Percentiles rank a stretch among this genome's conserved stretches.
Conservation (phyloP, 768 basidiomycete species). For the Boletus insuetus region DNA sequence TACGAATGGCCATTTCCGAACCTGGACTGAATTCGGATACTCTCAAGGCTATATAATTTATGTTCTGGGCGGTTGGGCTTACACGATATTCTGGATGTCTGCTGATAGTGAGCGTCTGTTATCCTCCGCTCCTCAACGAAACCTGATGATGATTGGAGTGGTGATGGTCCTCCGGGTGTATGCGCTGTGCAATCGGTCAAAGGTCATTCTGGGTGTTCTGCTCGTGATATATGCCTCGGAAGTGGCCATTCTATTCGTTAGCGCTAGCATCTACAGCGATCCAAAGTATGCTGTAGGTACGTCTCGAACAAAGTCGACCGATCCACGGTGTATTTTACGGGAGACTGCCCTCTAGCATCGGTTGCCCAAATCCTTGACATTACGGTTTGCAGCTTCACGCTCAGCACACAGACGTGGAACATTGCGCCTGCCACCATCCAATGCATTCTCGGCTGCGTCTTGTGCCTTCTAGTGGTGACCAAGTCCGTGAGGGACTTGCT, state of each 20-base stretch:
- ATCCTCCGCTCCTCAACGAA: too few species aligned
- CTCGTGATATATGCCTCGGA: too few species aligned
- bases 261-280: too few species aligned
- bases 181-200: too few species aligned
- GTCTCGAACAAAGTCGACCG: too few species aligned
- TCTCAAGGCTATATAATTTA: neutral
- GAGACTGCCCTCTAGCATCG: neutral
- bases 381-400: neutral
- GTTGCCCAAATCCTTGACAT: neutral
- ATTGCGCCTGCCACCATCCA: neutral
- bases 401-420: neutral
- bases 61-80: neutral
- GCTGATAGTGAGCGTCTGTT: too few species aligned
- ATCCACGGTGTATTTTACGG: neutral
- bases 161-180: too few species aligned
- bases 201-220: too few species aligned
- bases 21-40: neutral
- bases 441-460: neutral
- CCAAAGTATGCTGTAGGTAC: too few species aligned
- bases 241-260: too few species aligned
- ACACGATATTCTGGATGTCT: neutral
- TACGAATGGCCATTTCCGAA: neutral
- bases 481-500: neutral
- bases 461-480: neutral
- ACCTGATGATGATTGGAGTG: too few species aligned